Evolutionary conservation across 2,329 filamentous ascomycete species (phyloP).

Genomic region (Penicillium sclerotigenum): DNA sequence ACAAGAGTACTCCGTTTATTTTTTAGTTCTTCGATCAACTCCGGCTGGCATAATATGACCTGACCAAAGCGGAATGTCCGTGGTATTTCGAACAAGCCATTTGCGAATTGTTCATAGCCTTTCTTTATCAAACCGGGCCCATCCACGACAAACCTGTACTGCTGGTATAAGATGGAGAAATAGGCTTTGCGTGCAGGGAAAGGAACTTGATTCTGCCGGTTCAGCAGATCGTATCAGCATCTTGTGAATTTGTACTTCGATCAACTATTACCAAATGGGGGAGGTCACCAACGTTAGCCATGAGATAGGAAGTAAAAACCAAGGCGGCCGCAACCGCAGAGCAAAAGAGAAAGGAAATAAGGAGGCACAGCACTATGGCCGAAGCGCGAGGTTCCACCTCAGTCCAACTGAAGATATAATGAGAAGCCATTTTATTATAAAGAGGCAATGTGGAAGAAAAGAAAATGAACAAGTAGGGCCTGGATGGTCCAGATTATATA

Average conservation of each 20-base stretch:
- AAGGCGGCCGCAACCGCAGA: conserved; percentile 1
- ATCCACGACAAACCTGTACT: conserved; percentile 21
- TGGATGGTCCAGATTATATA: neutral
- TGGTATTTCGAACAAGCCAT: conserved; percentile 22
- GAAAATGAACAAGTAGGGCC: neutral
- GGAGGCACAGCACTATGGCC: neutral
- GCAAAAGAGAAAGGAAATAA: neutral
- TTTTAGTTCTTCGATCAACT: conserved; percentile 21
- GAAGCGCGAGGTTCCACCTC: neutral
- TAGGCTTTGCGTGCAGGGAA: conserved; percentile 7
- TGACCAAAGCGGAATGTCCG: conserved; percentile 24
- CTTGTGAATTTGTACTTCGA: neutral
- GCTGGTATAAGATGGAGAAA: conserved; percentile 16
- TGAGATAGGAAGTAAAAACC: conserved; percentile 9
- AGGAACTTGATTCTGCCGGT: conserved; percentile 5
- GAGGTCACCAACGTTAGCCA: conserved; percentile 16
- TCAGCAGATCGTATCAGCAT: neutral
- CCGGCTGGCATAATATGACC: conserved; percentile 18
- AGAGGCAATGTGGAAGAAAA: neutral
- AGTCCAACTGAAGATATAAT: neutral
- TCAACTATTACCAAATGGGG: neutral
- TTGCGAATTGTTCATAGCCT: conserved; percentile 14
- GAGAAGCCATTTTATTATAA: neutral
- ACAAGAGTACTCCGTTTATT: conserved; percentile 12
- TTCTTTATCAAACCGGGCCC: conserved; percentile 17